Base-by-base conservation (phyloP, 495 filamentous ascomycete species). In the Peziza echinospora region DNA sequence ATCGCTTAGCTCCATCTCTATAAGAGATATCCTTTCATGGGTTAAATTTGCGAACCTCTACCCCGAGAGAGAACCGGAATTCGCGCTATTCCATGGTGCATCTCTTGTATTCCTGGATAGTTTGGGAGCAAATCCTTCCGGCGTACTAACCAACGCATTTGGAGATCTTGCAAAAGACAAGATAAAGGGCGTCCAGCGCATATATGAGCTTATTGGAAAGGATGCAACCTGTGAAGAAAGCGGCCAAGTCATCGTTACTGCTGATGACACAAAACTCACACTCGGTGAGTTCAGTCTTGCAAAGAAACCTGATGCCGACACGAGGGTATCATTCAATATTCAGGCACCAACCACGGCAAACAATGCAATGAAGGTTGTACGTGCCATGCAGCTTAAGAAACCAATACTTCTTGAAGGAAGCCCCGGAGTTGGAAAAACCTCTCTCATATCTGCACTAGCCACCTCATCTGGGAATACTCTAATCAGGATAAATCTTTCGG, bases 351-450 rank as follows among this genome's bases (percentile, higher is more conserved):
- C 91, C 1, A 94, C 86, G 0, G 80, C 75, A 51, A 67, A 75
- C 47, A 99, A 99, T 53, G 80, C 78, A 2, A 85, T 96, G 70
- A 70, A 86, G 59, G 79, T 99, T 23, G 70, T 85, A 43, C 73
- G 91, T 46, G 91, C 89, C n/a, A 66, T 96, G 44, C 84, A 91
- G 55, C 70, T 89, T 2, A 70, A 73, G 21, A 94, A 92, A 53
- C 85, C 91, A 22, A 85, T 96, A 45, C 67, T 99, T 19, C 67
- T 99, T 21, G 91, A 99, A 64, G 91, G 91, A 26, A 93, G 79
- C 52, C 91, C 91, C 19, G 91, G 91, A 53, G 91, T 99, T 40
- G 91, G 91, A 41, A 99, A 99, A 64, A 99, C 91, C 0, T 91
- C 84, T 13, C 71, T 99, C 6, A 71, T 99, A 4, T 77, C 77